These are phyloP conservation scores for Phytophthora pseudosyringae DNA, from an alignment of 352 stramenopile genomes.

Conservation along the genomic window DNA sequence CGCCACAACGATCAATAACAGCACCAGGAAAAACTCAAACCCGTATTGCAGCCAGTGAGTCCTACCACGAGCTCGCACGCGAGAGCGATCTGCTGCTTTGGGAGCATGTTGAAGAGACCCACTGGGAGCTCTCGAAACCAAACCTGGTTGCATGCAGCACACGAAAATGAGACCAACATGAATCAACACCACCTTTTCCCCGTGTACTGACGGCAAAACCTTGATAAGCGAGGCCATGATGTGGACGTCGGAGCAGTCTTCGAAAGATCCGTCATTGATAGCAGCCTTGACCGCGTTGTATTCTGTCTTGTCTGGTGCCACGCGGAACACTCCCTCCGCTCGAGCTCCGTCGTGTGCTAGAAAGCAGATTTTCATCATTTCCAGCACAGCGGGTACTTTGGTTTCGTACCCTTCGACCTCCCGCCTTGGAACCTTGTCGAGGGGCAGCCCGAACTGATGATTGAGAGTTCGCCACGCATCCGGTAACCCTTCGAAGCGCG, in stretches of 20 bases:
- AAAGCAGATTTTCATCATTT: constrained; percentile 78
- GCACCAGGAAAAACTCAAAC: no score
- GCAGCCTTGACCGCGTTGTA: constrained; percentile 61
- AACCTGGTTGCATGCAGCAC: constrained; percentile 36
- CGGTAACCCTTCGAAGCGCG: constrained; percentile 80
- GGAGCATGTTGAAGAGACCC: constrained; percentile 73
- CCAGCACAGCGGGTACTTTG: constrained; percentile 76
- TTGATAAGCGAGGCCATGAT: constrained; percentile 89
- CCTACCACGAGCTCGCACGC: constrained; percentile 54
- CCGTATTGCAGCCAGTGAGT: neutral
- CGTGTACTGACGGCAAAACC: constrained; percentile 28
- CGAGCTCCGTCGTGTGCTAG: constrained; percentile 49
- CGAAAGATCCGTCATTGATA: constrained; percentile 75
- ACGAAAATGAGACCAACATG: constrained; percentile 4
- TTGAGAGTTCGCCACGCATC: constrained; percentile 69
- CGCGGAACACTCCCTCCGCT: constrained; percentile 78
- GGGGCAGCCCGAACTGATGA: constrained; percentile 75
- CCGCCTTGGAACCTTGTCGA: constrained; percentile 68
- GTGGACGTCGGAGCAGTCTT: constrained; percentile 70
- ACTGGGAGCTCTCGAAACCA: constrained; percentile 85
- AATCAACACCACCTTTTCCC: neutral
- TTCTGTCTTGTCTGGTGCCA: constrained; percentile 72
- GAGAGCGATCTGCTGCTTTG: constrained; percentile 65
- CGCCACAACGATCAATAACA: neutral
- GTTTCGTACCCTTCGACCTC: constrained; percentile 60